Evolutionary conservation across 805 yeast genomes (phyloP).

Genomic region (Ogataea nakhonphanomensis): DNA sequence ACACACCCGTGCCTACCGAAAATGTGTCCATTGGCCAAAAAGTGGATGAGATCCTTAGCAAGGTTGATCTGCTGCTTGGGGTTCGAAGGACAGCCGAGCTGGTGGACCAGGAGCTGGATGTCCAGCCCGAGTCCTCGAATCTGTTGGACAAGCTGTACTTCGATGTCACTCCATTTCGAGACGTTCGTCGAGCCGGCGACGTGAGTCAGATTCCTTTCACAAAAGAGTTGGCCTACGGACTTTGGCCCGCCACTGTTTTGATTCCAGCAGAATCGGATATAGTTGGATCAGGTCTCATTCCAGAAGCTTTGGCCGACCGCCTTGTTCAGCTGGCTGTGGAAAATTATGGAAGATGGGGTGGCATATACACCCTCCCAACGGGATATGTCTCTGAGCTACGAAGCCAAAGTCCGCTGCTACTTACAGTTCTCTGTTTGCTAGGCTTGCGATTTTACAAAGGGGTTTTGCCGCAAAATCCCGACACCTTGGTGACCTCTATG

Average conservation of each 20-base stretch:
- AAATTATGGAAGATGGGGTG: constrained; percentile 65
- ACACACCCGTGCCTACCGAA: neutral
- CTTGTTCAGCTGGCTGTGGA: constrained; percentile 51
- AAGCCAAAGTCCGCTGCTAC: constrained; percentile 50
- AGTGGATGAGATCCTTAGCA: constrained; percentile 2
- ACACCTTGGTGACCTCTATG: constrained; percentile 35
- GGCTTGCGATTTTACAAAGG: constrained; percentile 44
- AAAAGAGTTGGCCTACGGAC: constrained; percentile 24
- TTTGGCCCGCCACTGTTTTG: neutral
- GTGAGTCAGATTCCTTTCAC: constrained; percentile 24
- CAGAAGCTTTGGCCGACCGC: constrained; percentile 40
- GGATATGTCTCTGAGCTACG: constrained; percentile 46
- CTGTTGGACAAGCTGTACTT: constrained; percentile 15
- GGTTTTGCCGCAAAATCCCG: constrained; percentile 18
- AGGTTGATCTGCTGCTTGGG: constrained; percentile 4
- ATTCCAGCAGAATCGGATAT: constrained; percentile 14
- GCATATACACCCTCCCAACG: constrained; percentile 44
- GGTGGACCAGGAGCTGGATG: neutral
- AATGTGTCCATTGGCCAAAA: neutral
- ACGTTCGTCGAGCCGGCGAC: constrained; percentile 21
- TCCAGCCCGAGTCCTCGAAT: constrained; percentile 5
- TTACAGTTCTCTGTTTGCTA: constrained; percentile 59
- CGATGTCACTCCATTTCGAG: constrained; percentile 25
- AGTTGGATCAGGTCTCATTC: constrained; percentile 40
- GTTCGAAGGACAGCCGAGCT: constrained; percentile 1